Percentiles rank a stretch among this genome's conserved stretches.
Conservation (phyloP, 2,329 filamentous ascomycete species). For the Paecilomyces dactylethromorphus region DNA sequence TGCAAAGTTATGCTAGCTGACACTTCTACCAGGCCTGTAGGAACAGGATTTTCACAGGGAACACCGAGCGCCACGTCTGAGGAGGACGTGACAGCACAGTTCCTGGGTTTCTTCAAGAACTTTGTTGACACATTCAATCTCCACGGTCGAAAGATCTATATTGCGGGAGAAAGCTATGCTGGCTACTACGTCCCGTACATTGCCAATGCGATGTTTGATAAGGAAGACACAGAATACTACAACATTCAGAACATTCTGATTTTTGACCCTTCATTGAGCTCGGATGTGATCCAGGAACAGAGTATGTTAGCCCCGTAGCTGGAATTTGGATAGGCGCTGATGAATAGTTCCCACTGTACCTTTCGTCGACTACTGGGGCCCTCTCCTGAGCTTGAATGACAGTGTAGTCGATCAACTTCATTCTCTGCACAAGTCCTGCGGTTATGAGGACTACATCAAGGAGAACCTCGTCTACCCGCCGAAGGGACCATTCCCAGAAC, state of each 20-base stretch:
- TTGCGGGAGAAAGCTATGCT: constrained; percentile 68
- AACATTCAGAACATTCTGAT: constrained; percentile 52
- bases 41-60: constrained; percentile 64
- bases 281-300: background rate
- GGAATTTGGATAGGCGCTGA: constrained; percentile 14
- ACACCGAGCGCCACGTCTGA: constrained; percentile 59
- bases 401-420: constrained; percentile 37
- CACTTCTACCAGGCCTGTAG: constrained; percentile 36
- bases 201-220: constrained; percentile 64
- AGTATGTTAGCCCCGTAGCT: background rate
- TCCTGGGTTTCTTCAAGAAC: constrained; percentile 74
- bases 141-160: constrained; percentile 63
- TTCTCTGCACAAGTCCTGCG: constrained; percentile 36
- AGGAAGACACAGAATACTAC: constrained; percentile 61
- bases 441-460: constrained; percentile 40
- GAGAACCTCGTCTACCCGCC: constrained; percentile 49
- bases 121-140: constrained; percentile 65
- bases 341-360: constrained; percentile 32
- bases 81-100: constrained; percentile 62
- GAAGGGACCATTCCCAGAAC: background rate
- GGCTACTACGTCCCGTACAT: constrained; percentile 69
- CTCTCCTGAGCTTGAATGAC: constrained; percentile 40
- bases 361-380: constrained; percentile 36
- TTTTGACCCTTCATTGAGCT: constrained; percentile 1
- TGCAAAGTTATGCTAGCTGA: constrained; percentile 6